Conservation (phyloP, 2,329 filamentous ascomycete genomes). For the Phyllosticta paracitricarpa region DNA sequence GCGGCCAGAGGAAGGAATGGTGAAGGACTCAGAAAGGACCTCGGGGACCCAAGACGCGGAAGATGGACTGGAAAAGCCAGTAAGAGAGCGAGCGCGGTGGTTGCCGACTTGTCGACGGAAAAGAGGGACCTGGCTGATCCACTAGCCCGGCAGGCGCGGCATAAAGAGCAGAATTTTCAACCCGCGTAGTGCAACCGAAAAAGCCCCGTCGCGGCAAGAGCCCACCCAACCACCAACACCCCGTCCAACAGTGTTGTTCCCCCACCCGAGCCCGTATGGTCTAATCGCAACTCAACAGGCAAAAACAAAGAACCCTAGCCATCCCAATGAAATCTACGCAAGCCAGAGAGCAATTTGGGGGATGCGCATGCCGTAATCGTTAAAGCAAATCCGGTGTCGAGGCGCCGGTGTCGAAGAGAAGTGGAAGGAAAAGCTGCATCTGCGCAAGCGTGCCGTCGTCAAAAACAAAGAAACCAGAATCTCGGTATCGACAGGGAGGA, state of each 20-base stretch:
- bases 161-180: slow-evolving; percentile 9
- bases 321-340: slow-evolving; percentile 11
- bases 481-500: slow-evolving; percentile 8
- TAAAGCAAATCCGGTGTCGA: slow-evolving; percentile 4
- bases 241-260: slow-evolving; percentile 2
- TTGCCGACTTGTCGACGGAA: neutral
- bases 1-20: neutral
- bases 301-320: neutral
- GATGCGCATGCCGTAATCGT: slow-evolving; percentile 8
- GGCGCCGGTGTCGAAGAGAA: neutral
- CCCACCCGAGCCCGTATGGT: slow-evolving; percentile 8
- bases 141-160: neutral
- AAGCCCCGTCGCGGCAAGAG: slow-evolving; percentile 3
- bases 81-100: slow-evolving; percentile 3
- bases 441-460: slow-evolving; percentile 11
- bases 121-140: neutral
- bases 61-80: neutral
- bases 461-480: slow-evolving; percentile 1
- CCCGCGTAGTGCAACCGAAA: slow-evolving; percentile 7
- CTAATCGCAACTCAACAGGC: slow-evolving; percentile 9
- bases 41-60: neutral
- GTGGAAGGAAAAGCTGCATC: slow-evolving; percentile 6
- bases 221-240: slow-evolving; percentile 9
- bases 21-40: neutral
- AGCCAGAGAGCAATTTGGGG: slow-evolving; percentile 5